A percentile compares a stretch with the other conserved stretches of the same genome.
Evolutionary conservation across 1,284 basidiomycete species (phyloP).

Genomic region (Stygiomarasmius scandens): DNA sequence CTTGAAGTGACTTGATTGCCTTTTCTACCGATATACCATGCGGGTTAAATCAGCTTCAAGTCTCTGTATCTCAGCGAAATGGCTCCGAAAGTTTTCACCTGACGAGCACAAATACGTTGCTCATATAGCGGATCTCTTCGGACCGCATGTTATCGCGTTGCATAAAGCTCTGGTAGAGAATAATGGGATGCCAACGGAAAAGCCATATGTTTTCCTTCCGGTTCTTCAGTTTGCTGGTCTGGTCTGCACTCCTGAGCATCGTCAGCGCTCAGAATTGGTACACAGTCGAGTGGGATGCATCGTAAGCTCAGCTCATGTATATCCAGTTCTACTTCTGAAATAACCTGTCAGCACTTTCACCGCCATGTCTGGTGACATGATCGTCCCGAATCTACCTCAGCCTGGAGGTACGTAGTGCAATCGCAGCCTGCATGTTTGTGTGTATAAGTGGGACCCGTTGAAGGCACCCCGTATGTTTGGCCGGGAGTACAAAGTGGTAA

Average conservation of each 20-base stretch:
- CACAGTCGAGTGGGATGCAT: slow-evolving; percentile 35
- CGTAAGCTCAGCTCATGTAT: slow-evolving; percentile 2
- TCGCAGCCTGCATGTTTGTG: not conserved
- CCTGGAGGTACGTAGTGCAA: slow-evolving; percentile 17
- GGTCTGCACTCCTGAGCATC: slow-evolving; percentile 1
- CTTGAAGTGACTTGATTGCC: too few species aligned
- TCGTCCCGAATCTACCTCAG: slow-evolving; percentile 27
- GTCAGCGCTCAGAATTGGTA: slow-evolving; percentile 28
- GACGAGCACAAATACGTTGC: not conserved
- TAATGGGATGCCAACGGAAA: not conserved
- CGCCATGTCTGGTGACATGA: slow-evolving; percentile 32
- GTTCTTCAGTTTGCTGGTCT: not conserved
- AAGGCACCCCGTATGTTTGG: slow-evolving; percentile 33
- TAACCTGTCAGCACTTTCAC: slow-evolving; percentile 30
- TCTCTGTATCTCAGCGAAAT: not conserved
- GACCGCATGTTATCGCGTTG: slow-evolving; percentile 2
- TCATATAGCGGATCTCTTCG: slow-evolving; percentile 3
- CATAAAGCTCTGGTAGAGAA: not conserved
- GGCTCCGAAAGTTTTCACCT: not conserved
- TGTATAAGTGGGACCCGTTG: not conserved
- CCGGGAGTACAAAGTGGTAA: slow-evolving; percentile 33
- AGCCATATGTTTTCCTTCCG: not conserved
- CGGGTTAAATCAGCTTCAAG: not conserved
- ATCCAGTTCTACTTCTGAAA: not conserved
- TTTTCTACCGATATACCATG: too few species aligned